Evolutionary conservation across 2,329 filamentous ascomycete species (phyloP).

Genomic region (Truncatella angustata): DNA sequence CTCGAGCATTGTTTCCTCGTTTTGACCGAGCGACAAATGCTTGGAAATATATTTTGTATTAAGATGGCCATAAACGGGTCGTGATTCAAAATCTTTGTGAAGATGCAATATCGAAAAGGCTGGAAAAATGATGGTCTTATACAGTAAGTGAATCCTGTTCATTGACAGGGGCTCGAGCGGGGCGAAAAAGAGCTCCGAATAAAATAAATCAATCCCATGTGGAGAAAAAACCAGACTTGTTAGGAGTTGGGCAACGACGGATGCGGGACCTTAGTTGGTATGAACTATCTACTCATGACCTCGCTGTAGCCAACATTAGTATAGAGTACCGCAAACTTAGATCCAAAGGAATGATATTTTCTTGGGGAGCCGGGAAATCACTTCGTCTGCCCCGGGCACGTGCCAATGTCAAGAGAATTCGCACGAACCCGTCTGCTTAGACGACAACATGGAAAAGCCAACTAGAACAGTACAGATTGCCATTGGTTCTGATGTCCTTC

Average conservation of each 20-base stretch:
- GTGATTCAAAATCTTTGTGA: background rate
- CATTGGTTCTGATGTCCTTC: conserved; percentile 14
- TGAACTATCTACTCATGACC: background rate
- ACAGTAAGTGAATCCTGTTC: background rate
- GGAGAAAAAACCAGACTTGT: background rate
- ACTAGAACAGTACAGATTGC: conserved; percentile 15
- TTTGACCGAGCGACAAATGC: background rate
- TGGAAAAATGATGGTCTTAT: background rate
- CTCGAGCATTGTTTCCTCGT: background rate
- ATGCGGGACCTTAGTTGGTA: background rate
- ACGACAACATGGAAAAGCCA: conserved; percentile 18
- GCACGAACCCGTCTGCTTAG: no score
- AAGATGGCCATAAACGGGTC: background rate
- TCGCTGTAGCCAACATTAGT: background rate
- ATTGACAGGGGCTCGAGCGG: conserved; percentile 1
- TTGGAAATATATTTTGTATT: background rate
- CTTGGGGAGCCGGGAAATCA: background rate
- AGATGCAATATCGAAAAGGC: background rate
- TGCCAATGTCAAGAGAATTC: no score
- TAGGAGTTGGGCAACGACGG: background rate
- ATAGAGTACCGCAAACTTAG: background rate
- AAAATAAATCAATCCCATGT: conserved; percentile 2
- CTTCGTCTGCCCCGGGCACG: conserved; percentile 5
- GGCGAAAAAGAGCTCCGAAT: conserved; percentile 1
- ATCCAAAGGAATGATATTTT: background rate